Evolutionary conservation across 495 filamentous ascomycete species (phyloP), one percentile per base, ranked within the genome.

Genomic region (Sporormia fimetaria): DNA sequence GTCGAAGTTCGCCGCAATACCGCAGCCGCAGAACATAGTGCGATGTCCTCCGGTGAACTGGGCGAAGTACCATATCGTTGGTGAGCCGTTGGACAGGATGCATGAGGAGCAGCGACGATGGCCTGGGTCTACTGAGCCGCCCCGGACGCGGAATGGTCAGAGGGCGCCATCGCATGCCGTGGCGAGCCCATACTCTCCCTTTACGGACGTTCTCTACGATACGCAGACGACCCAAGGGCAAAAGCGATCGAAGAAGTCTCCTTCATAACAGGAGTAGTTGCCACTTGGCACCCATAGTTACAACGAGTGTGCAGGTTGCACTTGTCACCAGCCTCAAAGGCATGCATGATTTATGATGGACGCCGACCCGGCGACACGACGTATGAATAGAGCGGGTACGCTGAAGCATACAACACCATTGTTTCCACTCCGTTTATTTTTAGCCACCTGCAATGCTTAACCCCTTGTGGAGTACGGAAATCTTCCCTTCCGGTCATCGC

Each of bases 11-110:
- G 66, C 64, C 12, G 66, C 60, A 15, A 70, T 94, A 1, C 86
- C 87, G 0, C 68, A 67, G 14, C 74, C 81, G n/a, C 87, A 94
- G 63, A 85, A 77, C 49, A 64, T 94, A 2, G 74, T 90, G 6
- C 78, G 86, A 23, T 81, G 75, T 65, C 87, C 87, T 17, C 78
- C 83, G 2, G 73, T 94, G 43, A 92, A 92, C 64, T 94, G 87
- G 87, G 73, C 74, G 4, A 84, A 92, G 56, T 94, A 94, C 57
- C 80, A 79, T 42, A 67, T 93, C 12, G 76, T 86, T 1, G 86
- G 85, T 18, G 78, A 81, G 40, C 68, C 80, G 8, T 62, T 94
- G 30, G 83, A 93, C 57, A 80, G 78, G 59, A 67, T 93, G 49
- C 87, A 94, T 62, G 70, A 74, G 40, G 81, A 90, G 60, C 83